These are phyloP conservation scores for Pachyrhizus erosus DNA, from an alignment of 306 rosid species.

Conservation along the genomic window DNA sequence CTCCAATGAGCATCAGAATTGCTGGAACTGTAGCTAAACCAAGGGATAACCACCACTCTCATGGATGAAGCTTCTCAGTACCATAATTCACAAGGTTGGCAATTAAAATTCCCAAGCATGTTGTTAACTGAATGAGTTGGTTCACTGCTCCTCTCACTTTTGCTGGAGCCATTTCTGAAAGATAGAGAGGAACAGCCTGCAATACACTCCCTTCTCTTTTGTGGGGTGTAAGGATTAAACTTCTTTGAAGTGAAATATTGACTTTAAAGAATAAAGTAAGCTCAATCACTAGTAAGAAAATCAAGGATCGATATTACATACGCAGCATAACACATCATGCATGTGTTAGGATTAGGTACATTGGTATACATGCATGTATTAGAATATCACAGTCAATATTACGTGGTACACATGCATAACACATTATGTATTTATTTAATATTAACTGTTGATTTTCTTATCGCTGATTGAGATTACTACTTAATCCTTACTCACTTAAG, in stretches of 20 bases:
- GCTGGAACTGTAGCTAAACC: constrained; percentile 90
- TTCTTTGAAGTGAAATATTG: too few species aligned
- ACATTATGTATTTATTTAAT: too few species aligned
- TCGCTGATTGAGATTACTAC: not conserved
- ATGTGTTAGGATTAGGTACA: too few species aligned
- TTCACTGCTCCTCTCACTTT: constrained; percentile 73
- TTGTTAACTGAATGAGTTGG: constrained; percentile 77
- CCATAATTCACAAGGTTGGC: constrained; percentile 77
- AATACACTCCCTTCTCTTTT: not conserved
- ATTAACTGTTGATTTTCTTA: not conserved
- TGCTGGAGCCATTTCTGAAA: constrained; percentile 92
- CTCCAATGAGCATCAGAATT: constrained; percentile 73
- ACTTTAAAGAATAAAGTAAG: too few species aligned
- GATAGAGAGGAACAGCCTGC: constrained; percentile 94
- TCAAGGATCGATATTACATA: too few species aligned
- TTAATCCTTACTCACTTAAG: not conserved
- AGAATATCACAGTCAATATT: not conserved
- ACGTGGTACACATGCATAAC: not conserved
- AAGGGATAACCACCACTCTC: constrained; percentile 81
- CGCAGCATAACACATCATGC: not conserved
- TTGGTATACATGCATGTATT: too few species aligned
- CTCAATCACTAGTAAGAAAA: too few species aligned
- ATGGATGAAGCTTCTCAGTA: constrained; percentile 67
- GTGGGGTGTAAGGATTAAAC: not conserved
- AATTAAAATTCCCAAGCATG: constrained; percentile 56